phyloP scores from a whole-genome alignment of 495 filamentous ascomycete genomes.

The Evernia prunastri region DNA sequence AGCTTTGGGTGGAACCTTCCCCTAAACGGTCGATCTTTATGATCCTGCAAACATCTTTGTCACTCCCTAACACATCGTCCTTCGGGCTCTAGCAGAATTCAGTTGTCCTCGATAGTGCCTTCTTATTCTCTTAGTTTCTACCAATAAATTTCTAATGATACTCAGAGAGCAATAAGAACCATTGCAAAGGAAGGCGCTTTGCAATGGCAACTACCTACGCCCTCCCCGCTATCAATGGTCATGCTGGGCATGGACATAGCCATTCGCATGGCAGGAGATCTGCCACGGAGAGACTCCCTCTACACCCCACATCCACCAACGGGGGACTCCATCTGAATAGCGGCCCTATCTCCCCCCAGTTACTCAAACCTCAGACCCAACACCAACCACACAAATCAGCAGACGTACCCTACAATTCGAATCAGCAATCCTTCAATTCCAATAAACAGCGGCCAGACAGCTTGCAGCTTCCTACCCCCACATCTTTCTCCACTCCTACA shows the following conservation, averaged over 20 bases:
- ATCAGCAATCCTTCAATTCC: neutral
- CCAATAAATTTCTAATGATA: neutral
- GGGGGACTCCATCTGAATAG: slow-evolving; percentile 15
- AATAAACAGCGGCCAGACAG: slow-evolving; percentile 6
- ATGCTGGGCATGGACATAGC: slow-evolving; percentile 11
- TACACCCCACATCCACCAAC: slow-evolving; percentile 14
- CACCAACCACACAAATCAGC: slow-evolving; percentile 6
- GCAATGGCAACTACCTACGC: slow-evolving; percentile 26
- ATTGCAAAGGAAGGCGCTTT: slow-evolving; percentile 17
- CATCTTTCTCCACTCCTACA: slow-evolving; percentile 22
- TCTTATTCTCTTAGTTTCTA: slow-evolving; percentile 2
- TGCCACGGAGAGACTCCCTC: slow-evolving; percentile 16
- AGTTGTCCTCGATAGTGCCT: neutral
- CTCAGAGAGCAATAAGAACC: neutral
- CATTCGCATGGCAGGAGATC: slow-evolving; percentile 25
- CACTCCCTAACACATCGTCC: slow-evolving; percentile 2
- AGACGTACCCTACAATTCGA: slow-evolving; percentile 5
- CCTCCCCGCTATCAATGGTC: slow-evolving; percentile 16
- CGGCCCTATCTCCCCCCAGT: slow-evolving; percentile 1
- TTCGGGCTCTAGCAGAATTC: slow-evolving; percentile 3
- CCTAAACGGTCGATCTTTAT: neutral
- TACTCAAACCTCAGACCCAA: slow-evolving; percentile 10
- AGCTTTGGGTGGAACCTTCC: neutral
- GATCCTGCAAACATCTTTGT: slow-evolving; percentile 13
- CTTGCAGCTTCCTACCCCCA: slow-evolving; percentile 15